phyloP scores from a whole-genome alignment of 768 basidiomycete species.

The Lentinus brumalis region DNA sequence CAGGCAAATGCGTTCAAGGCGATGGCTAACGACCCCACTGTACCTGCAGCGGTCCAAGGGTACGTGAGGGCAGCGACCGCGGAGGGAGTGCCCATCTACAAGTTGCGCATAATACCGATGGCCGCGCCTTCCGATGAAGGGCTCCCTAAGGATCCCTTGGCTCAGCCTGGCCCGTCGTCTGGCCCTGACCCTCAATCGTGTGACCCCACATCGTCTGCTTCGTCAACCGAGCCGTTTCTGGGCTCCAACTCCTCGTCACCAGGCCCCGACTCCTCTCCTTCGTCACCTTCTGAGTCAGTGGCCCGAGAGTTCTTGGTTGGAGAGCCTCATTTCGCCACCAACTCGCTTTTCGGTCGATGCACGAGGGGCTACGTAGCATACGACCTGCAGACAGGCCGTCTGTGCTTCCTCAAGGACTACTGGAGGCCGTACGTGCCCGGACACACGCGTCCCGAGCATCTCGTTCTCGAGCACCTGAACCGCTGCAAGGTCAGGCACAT shows the following conservation, averaged over 20 bases:
- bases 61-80: neutral
- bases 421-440: constrained; percentile 9
- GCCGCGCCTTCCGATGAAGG: neutral
- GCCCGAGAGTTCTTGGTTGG: neutral
- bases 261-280: too few relatives aligned
- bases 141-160: neutral
- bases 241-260: too few relatives aligned
- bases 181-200: too few relatives aligned
- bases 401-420: constrained; percentile 17
- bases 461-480: neutral
- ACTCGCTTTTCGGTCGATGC: constrained; percentile 3
- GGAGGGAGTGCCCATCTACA: neutral
- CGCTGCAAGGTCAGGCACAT: neutral
- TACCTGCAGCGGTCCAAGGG: neutral
- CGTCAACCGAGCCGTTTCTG: too few relatives aligned
- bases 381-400: neutral
- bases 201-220: too few relatives aligned
- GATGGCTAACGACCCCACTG: neutral
- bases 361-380: constrained; percentile 12
- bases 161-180: neutral
- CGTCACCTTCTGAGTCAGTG: too few relatives aligned
- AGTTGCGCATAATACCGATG: neutral
- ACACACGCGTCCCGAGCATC: constrained; percentile 3
- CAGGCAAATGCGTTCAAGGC: neutral
- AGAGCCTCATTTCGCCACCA: neutral